Conservation (phyloP, 768 basidiomycete genomes). For the Hortiboletus flavorubellus region DNA sequence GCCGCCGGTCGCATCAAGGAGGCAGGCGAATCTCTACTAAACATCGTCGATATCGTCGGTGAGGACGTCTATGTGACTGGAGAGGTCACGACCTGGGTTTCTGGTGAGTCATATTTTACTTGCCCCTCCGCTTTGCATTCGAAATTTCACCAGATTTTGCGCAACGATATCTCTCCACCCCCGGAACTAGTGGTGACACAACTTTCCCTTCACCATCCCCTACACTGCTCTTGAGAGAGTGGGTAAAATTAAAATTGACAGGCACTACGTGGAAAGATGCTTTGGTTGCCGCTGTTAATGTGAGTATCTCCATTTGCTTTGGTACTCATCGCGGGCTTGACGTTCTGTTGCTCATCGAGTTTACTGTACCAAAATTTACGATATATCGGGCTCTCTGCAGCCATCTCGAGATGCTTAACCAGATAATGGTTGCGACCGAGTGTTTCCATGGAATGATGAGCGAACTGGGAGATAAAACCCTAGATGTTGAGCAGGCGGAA, state of each 20-base stretch:
- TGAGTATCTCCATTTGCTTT: neutral
- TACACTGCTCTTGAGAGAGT: neutral
- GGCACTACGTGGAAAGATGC: neutral
- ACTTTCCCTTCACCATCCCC: neutral
- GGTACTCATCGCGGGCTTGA: neutral
- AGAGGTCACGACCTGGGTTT: neutral
- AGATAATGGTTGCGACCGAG: neutral
- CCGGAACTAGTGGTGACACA: neutral
- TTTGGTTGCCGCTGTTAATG: neutral
- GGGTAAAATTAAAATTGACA: neutral
- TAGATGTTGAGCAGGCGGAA: too few relatives aligned
- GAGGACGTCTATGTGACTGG: neutral
- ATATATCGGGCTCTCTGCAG: neutral
- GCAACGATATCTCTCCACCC: neutral
- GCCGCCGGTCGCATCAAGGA: too few relatives aligned
- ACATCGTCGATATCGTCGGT: neutral
- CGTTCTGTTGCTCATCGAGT: neutral
- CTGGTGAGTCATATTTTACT: neutral
- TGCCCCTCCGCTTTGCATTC: too few relatives aligned
- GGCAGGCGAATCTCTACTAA: neutral
- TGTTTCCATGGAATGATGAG: neutral
- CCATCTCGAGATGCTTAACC: neutral
- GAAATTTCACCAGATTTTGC: neutral
- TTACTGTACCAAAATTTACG: neutral
- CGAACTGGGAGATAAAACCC: neutral